These are phyloP conservation scores for Plantago ovata DNA, from an alignment of 257 asterid genomes.

Conservation along the genomic window DNA sequence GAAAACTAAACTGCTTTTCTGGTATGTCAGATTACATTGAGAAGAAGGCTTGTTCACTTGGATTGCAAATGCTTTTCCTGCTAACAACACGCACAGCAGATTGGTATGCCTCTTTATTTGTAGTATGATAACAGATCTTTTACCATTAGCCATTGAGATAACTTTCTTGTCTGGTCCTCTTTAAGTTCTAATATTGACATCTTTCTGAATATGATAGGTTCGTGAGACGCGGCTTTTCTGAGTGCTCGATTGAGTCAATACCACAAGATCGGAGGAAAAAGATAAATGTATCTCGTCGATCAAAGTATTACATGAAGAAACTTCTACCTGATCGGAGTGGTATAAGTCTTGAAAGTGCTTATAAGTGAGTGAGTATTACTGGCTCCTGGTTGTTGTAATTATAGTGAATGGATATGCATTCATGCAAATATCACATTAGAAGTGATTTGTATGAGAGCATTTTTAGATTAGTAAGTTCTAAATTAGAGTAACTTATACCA, in stretches of 20 bases:
- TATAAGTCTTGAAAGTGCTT: slow-evolving; percentile 45
- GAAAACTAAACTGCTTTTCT: slow-evolving; percentile 2
- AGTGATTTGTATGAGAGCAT: too few relatives aligned
- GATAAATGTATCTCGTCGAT: slow-evolving; percentile 71
- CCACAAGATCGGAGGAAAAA: slow-evolving; percentile 71
- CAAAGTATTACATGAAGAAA: slow-evolving; percentile 84
- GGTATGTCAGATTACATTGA: slow-evolving; percentile 75
- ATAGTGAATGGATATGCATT: neutral
- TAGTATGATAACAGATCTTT: neutral
- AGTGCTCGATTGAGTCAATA: slow-evolving; percentile 63
- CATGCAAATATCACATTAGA: neutral
- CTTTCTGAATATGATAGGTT: slow-evolving; percentile 48
- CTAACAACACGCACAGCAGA: slow-evolving; percentile 96
- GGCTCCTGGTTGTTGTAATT: slow-evolving; percentile 1
- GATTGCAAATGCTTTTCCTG: slow-evolving; percentile 71
- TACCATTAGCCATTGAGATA: neutral
- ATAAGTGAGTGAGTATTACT: slow-evolving; percentile 22
- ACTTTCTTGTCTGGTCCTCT: neutral
- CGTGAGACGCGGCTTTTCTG: slow-evolving; percentile 88
- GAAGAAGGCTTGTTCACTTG: slow-evolving; percentile 83
- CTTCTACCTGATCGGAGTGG: slow-evolving; percentile 78
- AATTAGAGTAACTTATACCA: too few relatives aligned
- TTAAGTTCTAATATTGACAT: neutral
- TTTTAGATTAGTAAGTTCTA: too few relatives aligned
- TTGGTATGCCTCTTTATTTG: slow-evolving; percentile 51